Base-by-base conservation (phyloP, 2,329 filamentous ascomycete species). In the Fusarium sp. region DNA sequence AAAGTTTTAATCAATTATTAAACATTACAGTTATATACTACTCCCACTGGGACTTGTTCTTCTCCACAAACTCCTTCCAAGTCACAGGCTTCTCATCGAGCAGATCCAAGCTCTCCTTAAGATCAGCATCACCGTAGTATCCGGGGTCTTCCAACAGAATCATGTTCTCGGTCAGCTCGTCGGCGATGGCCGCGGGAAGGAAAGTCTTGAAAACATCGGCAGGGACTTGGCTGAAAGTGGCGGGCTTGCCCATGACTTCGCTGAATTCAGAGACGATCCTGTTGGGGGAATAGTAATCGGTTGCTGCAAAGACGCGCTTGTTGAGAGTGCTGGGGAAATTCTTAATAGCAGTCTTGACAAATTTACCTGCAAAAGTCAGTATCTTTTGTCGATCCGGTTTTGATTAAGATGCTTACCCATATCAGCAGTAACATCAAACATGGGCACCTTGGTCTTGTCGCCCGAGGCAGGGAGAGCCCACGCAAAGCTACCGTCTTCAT, bases 111-210 rank as follows among this genome's bases (percentile, higher is more conserved):
- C 76, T 79, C 59, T 75, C 74, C 12, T 70, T 68, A 10, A 81
- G 56, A 39, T 73, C 70, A 30, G 73, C 78, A 1, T 76, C 77
- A 6, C 58, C 77, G 32, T 79, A 83, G 63, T 82, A 83, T 2
- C 80, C 80, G 6, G 77, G 79, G 19, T 79, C 76, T 28, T 78
- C 74, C n/a, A 82, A 60, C 9, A 83, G 70, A n/a, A 77, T 65
- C 73, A 81, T 76, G 56, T 81, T 83, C 72, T 83, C 80, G 14
- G 79, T 56, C 65, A 83, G 45, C 62, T 83, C 81, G 49, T 77
- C 66, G 1, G 74, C 73, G 8, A 74, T 30, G 6, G 63, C 12
- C 1, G 66, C 45, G 2, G 74, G 69, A 12, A 82, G 49, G 54
- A 77, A 78, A 1, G 74, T 73, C 64, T 78, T 78, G 63, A 77